phyloP scores from a whole-genome alignment of 371 early-diverging fungal genomes.

The Syncephalastrum contaminatum region DNA sequence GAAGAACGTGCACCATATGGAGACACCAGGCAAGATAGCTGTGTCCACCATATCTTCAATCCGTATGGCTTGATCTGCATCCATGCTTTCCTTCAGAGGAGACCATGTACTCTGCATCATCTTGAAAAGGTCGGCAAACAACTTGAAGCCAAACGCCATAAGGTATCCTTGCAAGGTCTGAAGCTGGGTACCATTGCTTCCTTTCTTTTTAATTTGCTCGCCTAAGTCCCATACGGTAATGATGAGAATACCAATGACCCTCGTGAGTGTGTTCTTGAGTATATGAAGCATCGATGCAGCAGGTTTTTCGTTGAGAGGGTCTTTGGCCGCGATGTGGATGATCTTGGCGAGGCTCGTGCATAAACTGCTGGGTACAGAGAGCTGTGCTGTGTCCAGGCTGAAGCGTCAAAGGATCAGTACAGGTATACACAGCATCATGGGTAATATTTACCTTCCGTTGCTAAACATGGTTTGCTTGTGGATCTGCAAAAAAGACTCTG shows the following conservation, averaged over 20 bases:
- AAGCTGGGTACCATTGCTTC: conserved; percentile 21
- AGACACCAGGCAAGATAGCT: conserved; percentile 30
- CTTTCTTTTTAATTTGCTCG: conserved; percentile 35
- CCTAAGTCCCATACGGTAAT: conserved; percentile 44
- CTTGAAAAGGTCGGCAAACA: conserved; percentile 22
- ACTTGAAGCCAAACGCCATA: conserved; percentile 26
- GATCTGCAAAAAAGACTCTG: conserved; percentile 39
- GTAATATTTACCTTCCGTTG: conserved; percentile 11
- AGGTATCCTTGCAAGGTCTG: conserved; percentile 32
- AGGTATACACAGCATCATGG: too few relatives aligned
- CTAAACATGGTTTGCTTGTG: conserved; percentile 43
- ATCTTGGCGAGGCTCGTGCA: too few relatives aligned
- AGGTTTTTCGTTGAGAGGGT: too few relatives aligned
- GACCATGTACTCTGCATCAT: conserved; percentile 19
- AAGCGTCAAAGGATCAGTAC: too few relatives aligned
- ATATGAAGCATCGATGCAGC: conserved; percentile 26
- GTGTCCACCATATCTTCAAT: conserved; percentile 24
- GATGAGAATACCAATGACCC: conserved; percentile 33
- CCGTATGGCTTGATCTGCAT: conserved; percentile 9
- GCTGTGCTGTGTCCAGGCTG: too few relatives aligned
- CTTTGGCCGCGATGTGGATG: too few relatives aligned
- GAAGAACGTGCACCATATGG: conserved; percentile 46
- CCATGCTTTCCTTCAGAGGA: conserved; percentile 13
- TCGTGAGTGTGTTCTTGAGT: conserved; percentile 34
- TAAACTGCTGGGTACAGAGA: too few relatives aligned